Percentiles rank a stretch among this genome's conserved stretches.
Conservation (phyloP, 2,329 filamentous ascomycete genomes). For the Byssoonygena ceratinophila region DNA sequence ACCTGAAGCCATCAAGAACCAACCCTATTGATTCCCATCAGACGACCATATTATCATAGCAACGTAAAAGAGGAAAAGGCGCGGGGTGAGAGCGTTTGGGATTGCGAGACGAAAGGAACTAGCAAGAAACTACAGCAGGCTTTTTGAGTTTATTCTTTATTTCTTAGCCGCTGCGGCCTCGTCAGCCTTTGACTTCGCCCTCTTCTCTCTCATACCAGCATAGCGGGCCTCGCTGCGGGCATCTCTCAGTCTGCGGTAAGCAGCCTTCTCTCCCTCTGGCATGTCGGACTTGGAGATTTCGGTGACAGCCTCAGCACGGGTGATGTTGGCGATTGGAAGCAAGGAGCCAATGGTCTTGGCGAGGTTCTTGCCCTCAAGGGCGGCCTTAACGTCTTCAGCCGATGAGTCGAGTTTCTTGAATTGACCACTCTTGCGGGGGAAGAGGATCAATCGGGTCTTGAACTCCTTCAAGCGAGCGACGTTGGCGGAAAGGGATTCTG, state of each 20-base stretch:
- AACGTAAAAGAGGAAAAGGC: constrained; percentile 10
- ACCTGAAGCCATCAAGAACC: constrained; percentile 13
- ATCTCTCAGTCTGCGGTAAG: constrained; percentile 75
- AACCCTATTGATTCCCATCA: constrained; percentile 12
- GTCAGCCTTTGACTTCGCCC: constrained; percentile 69
- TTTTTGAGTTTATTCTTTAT: constrained; percentile 30
- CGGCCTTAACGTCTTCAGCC: constrained; percentile 69
- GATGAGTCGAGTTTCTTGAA: constrained; percentile 84
- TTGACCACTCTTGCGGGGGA: constrained; percentile 89
- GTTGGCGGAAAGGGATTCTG: constrained; percentile 89
- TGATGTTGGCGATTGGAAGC: constrained; percentile 62
- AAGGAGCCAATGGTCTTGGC: constrained; percentile 45
- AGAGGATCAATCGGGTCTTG: constrained; percentile 90
- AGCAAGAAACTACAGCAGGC: constrained; percentile 14
- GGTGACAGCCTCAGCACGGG: constrained; percentile 48
- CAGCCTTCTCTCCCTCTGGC: constrained; percentile 69
- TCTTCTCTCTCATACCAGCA: constrained; percentile 82
- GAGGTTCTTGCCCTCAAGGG: constrained; percentile 49
- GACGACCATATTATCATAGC: constrained; percentile 13
- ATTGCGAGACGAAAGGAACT: constrained; percentile 15
- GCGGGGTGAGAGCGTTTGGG: constrained; percentile 8
- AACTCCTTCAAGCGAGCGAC: constrained; percentile 97
- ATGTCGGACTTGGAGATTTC: constrained; percentile 76
- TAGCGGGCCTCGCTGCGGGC: constrained; percentile 74
- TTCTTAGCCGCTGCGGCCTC: constrained; percentile 50